Evolutionary conservation across 306 rosid genomes (phyloP).

Genomic region (Vigna nakashimae): DNA sequence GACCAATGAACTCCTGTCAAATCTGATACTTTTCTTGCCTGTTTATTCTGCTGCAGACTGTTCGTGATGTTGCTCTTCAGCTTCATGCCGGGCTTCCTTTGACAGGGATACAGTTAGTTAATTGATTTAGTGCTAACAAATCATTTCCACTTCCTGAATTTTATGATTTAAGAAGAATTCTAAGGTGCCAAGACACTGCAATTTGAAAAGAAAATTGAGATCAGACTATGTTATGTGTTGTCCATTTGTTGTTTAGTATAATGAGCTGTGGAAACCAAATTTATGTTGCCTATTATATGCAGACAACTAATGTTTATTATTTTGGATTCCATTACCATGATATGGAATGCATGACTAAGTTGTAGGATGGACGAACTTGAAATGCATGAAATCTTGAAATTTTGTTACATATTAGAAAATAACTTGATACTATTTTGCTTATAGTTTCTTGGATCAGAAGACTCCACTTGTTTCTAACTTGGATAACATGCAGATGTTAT

Average conservation of each 20-base stretch:
- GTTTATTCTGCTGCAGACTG: slow-evolving; percentile 53
- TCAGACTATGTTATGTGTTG: slow-evolving; percentile 4
- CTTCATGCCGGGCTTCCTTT: slow-evolving; percentile 71
- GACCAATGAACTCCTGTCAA: slow-evolving; percentile 9
- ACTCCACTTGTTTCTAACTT: background rate
- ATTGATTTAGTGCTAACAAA: slow-evolving; percentile 47
- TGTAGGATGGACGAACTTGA: too few species aligned
- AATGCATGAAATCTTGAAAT: too few species aligned
- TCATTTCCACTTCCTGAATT: background rate
- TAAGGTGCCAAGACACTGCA: slow-evolving; percentile 3
- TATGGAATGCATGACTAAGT: too few species aligned
- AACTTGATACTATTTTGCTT: background rate
- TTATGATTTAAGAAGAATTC: background rate
- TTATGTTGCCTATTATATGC: background rate
- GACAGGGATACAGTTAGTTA: slow-evolving; percentile 76
- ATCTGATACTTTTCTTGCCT: slow-evolving; percentile 37
- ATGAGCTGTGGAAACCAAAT: background rate
- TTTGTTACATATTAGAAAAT: too few species aligned
- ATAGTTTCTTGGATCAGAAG: background rate
- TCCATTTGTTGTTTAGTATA: background rate
- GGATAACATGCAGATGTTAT: background rate
- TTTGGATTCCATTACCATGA: too few species aligned
- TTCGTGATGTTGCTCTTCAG: slow-evolving; percentile 83
- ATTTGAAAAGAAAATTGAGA: slow-evolving; percentile 1
- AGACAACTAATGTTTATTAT: background rate